These are phyloP conservation scores for Nidularia sp. DNA, from an alignment of 768 basidiomycete species.

Conservation along the genomic window DNA sequence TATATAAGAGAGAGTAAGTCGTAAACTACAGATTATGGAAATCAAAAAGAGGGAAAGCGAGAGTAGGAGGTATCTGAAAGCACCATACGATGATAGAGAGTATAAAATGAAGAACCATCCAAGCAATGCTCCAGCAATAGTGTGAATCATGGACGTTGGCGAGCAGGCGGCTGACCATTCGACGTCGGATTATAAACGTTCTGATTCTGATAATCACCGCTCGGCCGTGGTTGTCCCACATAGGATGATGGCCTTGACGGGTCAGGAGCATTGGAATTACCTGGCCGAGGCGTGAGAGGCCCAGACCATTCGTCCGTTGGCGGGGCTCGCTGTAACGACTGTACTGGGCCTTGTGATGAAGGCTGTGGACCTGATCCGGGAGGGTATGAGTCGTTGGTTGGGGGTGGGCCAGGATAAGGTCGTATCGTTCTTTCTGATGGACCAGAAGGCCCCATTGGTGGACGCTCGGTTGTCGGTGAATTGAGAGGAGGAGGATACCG, in stretches of 20 bases:
- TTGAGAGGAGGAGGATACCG: slow-evolving; percentile 28
- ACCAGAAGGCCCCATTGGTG: slow-evolving; percentile 32
- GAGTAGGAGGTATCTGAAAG: slow-evolving; percentile 21
- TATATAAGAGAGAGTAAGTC: slow-evolving; percentile 31
- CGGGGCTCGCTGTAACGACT: slow-evolving; percentile 27
- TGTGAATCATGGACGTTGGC: slow-evolving; percentile 43
- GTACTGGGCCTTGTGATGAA: slow-evolving; percentile 43
- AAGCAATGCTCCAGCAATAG: not conserved
- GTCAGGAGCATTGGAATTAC: slow-evolving; percentile 26
- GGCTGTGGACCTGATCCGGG: slow-evolving; percentile 38
- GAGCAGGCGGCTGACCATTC: slow-evolving; percentile 47
- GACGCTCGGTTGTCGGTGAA: slow-evolving; percentile 43
- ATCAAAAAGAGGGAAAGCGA: slow-evolving; percentile 29
- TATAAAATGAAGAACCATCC: not conserved
- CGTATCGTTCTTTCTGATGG: slow-evolving; percentile 36
- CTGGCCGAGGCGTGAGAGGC: slow-evolving; percentile 33
- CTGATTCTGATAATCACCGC: slow-evolving; percentile 33
- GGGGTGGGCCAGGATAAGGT: slow-evolving; percentile 37
- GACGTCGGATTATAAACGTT: slow-evolving; percentile 28
- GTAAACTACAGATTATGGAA: slow-evolving; percentile 63
- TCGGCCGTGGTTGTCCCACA: slow-evolving; percentile 37
- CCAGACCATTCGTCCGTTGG: slow-evolving; percentile 41
- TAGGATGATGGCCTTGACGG: slow-evolving; percentile 51
- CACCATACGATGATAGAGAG: slow-evolving; percentile 6
- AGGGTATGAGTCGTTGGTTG: slow-evolving; percentile 27